Conservation (phyloP, 2,329 filamentous ascomycete genomes). For the Macrophomina tecta region DNA sequence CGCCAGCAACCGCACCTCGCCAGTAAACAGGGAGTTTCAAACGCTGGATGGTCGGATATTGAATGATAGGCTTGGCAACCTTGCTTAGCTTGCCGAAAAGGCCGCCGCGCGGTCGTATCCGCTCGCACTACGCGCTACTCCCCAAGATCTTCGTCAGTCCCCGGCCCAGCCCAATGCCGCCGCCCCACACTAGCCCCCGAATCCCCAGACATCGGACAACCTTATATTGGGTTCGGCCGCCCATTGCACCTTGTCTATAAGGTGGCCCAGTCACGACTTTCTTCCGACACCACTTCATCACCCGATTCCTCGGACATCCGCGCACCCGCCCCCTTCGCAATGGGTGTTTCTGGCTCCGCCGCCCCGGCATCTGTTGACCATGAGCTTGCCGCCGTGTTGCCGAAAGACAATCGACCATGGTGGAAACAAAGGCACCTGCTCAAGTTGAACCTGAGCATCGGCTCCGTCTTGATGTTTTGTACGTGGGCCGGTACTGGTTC, state of each 20-base stretch:
- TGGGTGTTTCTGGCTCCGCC: constrained; percentile 2
- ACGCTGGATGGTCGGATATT: not conserved
- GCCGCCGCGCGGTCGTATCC: constrained; percentile 7
- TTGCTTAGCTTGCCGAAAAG: not conserved
- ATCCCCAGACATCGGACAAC: constrained; percentile 14
- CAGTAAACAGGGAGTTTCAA: not conserved
- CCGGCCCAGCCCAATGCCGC: constrained; percentile 13
- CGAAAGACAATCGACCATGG: constrained; percentile 8
- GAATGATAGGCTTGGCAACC: not conserved
- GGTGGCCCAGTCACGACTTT: not conserved
- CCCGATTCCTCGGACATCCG: not conserved
- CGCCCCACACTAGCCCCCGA: constrained; percentile 14
- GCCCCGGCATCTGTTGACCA: not conserved
- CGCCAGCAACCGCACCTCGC: not conserved
- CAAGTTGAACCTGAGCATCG: constrained; percentile 17
- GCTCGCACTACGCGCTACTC: constrained; percentile 17
- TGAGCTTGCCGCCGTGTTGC: constrained; percentile 14
- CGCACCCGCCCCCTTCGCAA: not conserved
- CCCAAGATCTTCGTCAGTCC: constrained; percentile 12
- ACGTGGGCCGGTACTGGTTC: not conserved
- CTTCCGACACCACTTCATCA: not conserved
- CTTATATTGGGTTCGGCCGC: constrained; percentile 10
- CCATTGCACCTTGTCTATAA: not conserved
- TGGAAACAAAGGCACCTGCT: constrained; percentile 18
- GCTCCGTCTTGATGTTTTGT: constrained; percentile 16